Percentiles rank a stretch among this genome's conserved stretches.
phyloP scores from a whole-genome alignment of 331 rosid genomes.

The Cydonia oblonga region DNA sequence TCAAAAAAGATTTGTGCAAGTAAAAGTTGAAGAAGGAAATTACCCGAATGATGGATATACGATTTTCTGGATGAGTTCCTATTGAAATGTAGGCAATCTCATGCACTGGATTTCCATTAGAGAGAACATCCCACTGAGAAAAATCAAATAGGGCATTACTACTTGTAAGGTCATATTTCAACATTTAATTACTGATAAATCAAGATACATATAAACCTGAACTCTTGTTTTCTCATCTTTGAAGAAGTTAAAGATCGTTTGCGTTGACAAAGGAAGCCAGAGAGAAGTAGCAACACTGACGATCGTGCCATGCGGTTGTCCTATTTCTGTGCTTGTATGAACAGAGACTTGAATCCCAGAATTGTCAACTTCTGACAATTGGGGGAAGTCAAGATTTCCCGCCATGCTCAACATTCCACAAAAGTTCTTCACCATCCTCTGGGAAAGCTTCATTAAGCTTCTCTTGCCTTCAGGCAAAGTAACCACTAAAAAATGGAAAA shows the following conservation, averaged over 20 bases:
- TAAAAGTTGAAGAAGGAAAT: too few relatives aligned
- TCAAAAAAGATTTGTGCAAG: too few relatives aligned
- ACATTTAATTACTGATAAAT: neutral
- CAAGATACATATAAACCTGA: constrained; percentile 25
- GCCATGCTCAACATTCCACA: constrained; percentile 36
- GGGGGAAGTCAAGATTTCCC: constrained; percentile 28
- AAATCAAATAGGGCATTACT: neutral
- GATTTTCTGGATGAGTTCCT: constrained; percentile 39
- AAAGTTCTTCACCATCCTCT: constrained; percentile 30
- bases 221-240: constrained; percentile 24
- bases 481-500: constrained; percentile 25
- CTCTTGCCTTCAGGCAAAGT: constrained; percentile 27
- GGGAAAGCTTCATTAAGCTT: constrained; percentile 41
- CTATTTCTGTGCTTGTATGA: constrained; percentile 12
- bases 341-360: constrained; percentile 27
- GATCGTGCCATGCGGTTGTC: constrained; percentile 24
- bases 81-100: constrained; percentile 39
- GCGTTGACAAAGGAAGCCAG: constrained; percentile 41
- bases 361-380: constrained; percentile 24
- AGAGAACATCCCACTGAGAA: constrained; percentile 53
- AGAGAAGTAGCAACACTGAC: constrained; percentile 35
- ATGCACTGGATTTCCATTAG: constrained; percentile 10
- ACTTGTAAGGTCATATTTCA: neutral
- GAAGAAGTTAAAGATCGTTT: constrained; percentile 34
- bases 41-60: constrained; percentile 40